Percentiles rank a stretch among this genome's conserved stretches.
Evolutionary conservation across 2,329 filamentous ascomycete genomes (phyloP).

Genomic region (Diaporthe vaccinii): DNA sequence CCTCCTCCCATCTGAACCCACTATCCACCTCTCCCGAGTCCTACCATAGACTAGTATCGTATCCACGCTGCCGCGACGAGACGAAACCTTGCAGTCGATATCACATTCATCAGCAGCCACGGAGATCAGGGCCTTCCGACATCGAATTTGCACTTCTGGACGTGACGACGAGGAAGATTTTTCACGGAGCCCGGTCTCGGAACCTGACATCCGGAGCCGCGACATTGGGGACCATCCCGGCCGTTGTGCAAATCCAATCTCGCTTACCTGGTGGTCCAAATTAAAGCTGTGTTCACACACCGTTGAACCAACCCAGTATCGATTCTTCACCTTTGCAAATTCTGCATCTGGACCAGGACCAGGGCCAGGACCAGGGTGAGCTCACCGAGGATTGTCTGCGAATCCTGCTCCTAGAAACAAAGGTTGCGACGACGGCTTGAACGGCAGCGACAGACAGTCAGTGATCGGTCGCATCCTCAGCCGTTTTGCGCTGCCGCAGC

Average conservation of each 20-base stretch:
- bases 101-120: constrained; percentile 10
- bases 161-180: constrained; percentile 38
- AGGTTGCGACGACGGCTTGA: neutral
- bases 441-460: neutral
- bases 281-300: constrained; percentile 35
- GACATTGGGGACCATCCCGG: constrained; percentile 35
- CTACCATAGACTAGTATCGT: constrained; percentile 16
- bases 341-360: constrained; percentile 30
- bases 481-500: neutral
- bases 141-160: constrained; percentile 35
- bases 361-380: constrained; percentile 19
- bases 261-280: constrained; percentile 39
- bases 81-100: constrained; percentile 27
- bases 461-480: neutral
- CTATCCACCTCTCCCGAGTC: constrained; percentile 34
- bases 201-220: constrained; percentile 37
- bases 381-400: constrained; percentile 26
- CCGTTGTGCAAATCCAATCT: constrained; percentile 38
- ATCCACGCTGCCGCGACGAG: constrained; percentile 24
- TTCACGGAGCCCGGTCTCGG: constrained; percentile 36
- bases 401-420: constrained; percentile 7
- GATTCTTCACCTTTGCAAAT: constrained; percentile 22
- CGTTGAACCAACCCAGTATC: constrained; percentile 6
- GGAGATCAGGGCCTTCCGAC: constrained; percentile 25
- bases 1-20: constrained; percentile 22